Evolutionary conservation across 805 yeast genomes (phyloP), one percentile per base, ranked within the genome.

Genomic region (Lipomyces lipofer): DNA sequence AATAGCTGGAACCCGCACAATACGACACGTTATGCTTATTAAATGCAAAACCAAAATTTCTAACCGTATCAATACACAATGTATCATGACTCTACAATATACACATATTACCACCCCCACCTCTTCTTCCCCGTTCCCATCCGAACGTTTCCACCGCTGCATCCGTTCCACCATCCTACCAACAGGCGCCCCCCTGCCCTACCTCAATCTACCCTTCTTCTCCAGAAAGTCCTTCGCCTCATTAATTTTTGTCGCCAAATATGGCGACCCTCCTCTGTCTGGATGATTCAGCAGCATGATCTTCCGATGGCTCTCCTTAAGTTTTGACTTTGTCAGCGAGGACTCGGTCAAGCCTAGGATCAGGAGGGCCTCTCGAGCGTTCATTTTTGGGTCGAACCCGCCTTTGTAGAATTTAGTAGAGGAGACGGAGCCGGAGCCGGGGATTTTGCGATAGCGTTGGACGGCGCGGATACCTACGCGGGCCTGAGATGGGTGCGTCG

Each of bases 251-350:
- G 88, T 83, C 24, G 96, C 94, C 59, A 88, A 64, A 61, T 78
- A 86, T 17, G 88, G 82, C 43, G 91, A 84, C 1, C 96, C 96
- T 2, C 96, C 96, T 63, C 85, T 82, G 69, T 88, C 96, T 0
- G 96, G 96, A 67, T 88, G 96, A 69, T 88, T 88, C 10, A 81
- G 73, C 71, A 88, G 73, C 95, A 88, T 89, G 67, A 85, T 77
- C 56, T 73, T 74, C 65, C 95, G 77, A 67, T 89, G 95, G 53
- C 83, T 81, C 56, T 80, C 83, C 69, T 84, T 85, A 62, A 92
- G 65, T 52, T 72, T 73, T 35, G 68, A 50, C 53, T 66, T 62
- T 4, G 73, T 69, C 30, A 75, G 63, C 6, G 72, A 65, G 33
- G 71, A 63, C 49, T 74, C 78, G 17, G 45, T 49, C 17, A 63